These are phyloP conservation scores for Zasmidium citrigriseum DNA, from an alignment of 2,329 filamentous ascomycete species.

Conservation along the genomic window DNA sequence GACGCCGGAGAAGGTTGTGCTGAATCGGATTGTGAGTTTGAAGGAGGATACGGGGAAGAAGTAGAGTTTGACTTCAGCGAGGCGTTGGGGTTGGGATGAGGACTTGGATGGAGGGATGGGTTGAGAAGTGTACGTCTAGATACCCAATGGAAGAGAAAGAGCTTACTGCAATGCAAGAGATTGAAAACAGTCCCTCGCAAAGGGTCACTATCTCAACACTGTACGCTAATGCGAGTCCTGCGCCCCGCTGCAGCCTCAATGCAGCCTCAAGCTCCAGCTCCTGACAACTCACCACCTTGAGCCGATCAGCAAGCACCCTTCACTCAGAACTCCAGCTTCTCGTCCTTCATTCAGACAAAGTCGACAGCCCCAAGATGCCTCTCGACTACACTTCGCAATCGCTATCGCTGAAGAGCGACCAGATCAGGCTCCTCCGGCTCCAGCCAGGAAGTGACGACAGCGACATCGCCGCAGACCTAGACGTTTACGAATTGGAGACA, in stretches of 20 bases:
- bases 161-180: no score
- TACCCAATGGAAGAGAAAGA: no score
- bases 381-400: background rate
- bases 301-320: no score
- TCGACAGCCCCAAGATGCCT: background rate
- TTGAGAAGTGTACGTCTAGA: background rate
- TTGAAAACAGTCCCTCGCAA: no score
- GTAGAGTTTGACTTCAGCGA: background rate
- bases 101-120: background rate
- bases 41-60: conserved; percentile 82
- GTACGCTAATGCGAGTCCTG: no score
- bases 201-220: no score
- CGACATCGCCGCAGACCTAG: background rate
- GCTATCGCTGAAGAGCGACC: background rate
- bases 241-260: no score
- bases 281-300: no score
- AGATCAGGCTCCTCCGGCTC: background rate
- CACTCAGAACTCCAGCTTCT: no score
- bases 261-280: no score
- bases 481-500: background rate
- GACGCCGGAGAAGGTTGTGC: conserved; percentile 70
- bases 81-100: background rate
- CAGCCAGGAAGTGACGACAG: background rate
- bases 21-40: conserved; percentile 89
- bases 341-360: background rate